Base-by-base conservation (phyloP, 257 asterid genomes). In the Nicotiana sylvestris region DNA sequence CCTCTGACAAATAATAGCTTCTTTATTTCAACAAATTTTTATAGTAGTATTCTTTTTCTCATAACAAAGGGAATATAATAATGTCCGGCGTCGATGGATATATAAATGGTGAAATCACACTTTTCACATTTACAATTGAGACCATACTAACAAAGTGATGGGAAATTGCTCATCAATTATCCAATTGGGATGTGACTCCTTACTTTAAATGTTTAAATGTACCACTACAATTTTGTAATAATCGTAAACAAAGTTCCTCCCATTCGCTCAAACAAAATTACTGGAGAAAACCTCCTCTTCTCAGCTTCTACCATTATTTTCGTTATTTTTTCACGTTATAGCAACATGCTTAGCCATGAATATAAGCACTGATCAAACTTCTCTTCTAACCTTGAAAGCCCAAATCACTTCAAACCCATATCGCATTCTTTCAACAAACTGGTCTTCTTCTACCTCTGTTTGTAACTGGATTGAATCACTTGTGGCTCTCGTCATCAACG, bases 391-490 rank as follows among this genome's bases (percentile, higher is more conserved):
- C 4, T 66, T 87, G 66, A 82, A 82, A 78, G 18, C 85, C 55
- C 84, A 72, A 13, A 65, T 83, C 43, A 69, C 46, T 13, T 17
- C 32, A 4, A 78, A 82, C 61, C 83, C 84, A 3, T 9, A 32
- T 30, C 60, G 78, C 5, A 21, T 80, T 33, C 29, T 87, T 35
- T 84, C 70, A 1, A 76, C 9, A 32, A 88, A 83, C 81, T 89
- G 86, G 90, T 66, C 89, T 17, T 32, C 77, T 9, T 61, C 69
- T 13, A 66, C 77, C 53, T 66, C 81, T 21, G 32, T 84, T 25
- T 89, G 92, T 72, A 62, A 15, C 29, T 84, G 90, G 90, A 74
- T 76, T 18, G 89, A 1, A 58, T 89, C 37, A 84, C 84, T 30
- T 89, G 90, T 69, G 81, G 81, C 32, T 53, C 81, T n/a, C 87